A percentile compares a stretch with the other conserved stretches of the same genome.
These are phyloP conservation scores for Pseudozyma sp. DNA, from an alignment of 1,284 basidiomycete species.

Conservation along the genomic window DNA sequence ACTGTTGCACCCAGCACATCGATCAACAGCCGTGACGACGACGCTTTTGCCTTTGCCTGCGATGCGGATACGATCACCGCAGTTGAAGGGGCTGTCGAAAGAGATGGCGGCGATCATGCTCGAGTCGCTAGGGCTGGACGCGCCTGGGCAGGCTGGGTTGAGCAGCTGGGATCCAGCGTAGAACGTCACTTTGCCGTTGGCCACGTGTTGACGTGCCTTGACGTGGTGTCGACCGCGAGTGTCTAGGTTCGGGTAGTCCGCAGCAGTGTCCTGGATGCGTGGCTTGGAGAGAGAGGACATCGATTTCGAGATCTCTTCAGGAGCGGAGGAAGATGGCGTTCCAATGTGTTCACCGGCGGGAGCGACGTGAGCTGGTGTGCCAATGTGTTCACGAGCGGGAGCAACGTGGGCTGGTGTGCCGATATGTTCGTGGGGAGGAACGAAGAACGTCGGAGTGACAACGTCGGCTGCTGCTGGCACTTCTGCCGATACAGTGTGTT, in stretches of 20 bases:
- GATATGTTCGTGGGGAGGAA: not conserved
- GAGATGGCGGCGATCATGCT: constrained; percentile 42
- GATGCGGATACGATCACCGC: constrained; percentile 36
- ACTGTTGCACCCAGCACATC: constrained; percentile 24
- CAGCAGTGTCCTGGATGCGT: not conserved
- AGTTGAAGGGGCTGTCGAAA: constrained; percentile 27
- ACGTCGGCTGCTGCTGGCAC: no score
- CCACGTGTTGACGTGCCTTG: constrained; percentile 7
- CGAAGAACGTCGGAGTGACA: no score
- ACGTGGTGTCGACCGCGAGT: constrained; percentile 16
- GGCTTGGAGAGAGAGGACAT: not conserved
- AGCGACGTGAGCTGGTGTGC: constrained; percentile 1
- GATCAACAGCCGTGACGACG: constrained; percentile 32
- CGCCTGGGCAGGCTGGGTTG: constrained; percentile 32
- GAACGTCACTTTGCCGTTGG: constrained; percentile 34
- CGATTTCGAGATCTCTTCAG: not conserved
- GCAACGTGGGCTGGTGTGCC: not conserved
- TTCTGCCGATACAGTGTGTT: no score
- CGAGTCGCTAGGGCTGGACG: constrained; percentile 14
- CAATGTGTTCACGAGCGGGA: not conserved
- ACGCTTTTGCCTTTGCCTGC: constrained; percentile 7
- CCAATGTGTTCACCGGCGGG: not conserved
- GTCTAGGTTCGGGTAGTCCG: not conserved
- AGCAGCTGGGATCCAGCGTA: constrained; percentile 31
- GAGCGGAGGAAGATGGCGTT: not conserved